phyloP scores from a whole-genome alignment of 108 stramenopile genomes.

The Cyclotella atomus region DNA sequence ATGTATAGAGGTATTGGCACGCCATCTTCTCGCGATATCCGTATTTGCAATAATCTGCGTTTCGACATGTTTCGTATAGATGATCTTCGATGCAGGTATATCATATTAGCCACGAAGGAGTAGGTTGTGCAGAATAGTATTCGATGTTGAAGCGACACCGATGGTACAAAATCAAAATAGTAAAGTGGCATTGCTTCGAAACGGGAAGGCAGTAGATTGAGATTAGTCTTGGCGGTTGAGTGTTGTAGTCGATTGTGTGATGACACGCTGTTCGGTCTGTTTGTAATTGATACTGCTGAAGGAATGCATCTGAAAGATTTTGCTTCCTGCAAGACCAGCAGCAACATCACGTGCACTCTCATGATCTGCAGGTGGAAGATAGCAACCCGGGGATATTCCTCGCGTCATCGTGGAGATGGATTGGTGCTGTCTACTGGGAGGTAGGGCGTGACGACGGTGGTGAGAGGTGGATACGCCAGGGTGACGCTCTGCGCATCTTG shows the following conservation, averaged over 20 bases:
- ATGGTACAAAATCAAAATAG: background rate
- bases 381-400: no score
- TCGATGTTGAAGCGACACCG: background rate
- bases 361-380: background rate
- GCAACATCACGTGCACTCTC: background rate
- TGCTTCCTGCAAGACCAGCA: background rate
- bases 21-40: slow-evolving; percentile 42
- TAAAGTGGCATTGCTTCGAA: no score
- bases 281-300: background rate
- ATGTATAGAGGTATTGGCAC: slow-evolving; percentile 32
- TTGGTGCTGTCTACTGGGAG: no score
- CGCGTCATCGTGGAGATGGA: no score
- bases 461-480: no score
- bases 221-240: no score
- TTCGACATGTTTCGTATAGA: slow-evolving; percentile 43
- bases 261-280: background rate
- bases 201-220: no score
- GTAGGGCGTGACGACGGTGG: no score
- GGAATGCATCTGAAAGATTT: background rate
- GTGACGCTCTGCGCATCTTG: no score
- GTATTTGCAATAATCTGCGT: slow-evolving; percentile 39
- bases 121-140: slow-evolving; percentile 23
- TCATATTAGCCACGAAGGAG: slow-evolving; percentile 32
- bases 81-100: slow-evolving; percentile 52
- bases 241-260: background rate